Base-by-base conservation (phyloP, 345 rosid species). In the Eutrema heterophyllum region DNA sequence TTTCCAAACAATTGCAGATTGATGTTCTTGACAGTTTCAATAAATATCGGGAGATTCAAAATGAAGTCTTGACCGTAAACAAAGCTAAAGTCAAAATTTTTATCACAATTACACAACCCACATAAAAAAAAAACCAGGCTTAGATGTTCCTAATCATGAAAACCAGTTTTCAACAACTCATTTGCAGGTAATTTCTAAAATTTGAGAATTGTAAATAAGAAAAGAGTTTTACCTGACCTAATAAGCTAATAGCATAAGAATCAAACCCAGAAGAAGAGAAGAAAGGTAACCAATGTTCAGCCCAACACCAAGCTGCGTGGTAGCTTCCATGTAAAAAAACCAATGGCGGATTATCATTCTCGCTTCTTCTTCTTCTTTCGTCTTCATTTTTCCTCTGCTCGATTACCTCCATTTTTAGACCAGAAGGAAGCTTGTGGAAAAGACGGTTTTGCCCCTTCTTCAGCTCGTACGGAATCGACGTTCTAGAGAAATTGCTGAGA, bases 301-400 rank as follows among this genome's bases (percentile, higher is more conserved):
- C 96, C 98, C 98, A 91, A 79, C 90, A 91, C 98, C 98, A 89
- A 80, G 98, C 96, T 45, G 98, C 92, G 78, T 91, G 97, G 21
- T 91, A 91, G 82, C 98, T 93, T 32, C 97, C 97, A 74, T 93
- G 97, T 38, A 91, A 83, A 78, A 93, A 89, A 33, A 93, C 87
- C 74, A 93, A 75, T 36, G 96, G 90, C 44, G 92, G 93, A 10
- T 75, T 68, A 0, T 70, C 59, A 45, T 27, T 38, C 38, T 57
- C 63, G 46, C 60, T 68, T 68, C 73, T 29, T 61, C 15, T 30
- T n/a, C 26, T 16, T 33, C 12, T 15, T 11, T 30, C 32, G 14
- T 18, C 44, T n/a, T 76, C 60, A 29, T 49, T 40, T 38, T 77
- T 73, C 64, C 79, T 88, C 64, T 91, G 98, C 70, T 79, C 88